These are phyloP conservation scores for Sicyos edulis DNA, from an alignment of 306 rosid species.

Conservation along the genomic window DNA sequence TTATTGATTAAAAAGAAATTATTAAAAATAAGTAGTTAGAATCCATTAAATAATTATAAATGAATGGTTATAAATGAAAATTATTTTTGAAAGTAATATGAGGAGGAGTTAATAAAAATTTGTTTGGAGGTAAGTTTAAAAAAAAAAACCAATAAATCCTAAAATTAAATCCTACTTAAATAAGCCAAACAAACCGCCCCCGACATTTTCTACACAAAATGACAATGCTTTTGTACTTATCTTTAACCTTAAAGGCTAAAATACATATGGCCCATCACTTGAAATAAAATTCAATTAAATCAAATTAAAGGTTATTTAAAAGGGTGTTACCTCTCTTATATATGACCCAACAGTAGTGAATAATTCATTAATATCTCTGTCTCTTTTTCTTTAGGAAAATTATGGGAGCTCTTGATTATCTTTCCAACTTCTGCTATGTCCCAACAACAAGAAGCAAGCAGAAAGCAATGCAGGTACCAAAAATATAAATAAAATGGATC, in stretches of 20 bases:
- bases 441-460: constrained; percentile 47
- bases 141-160: too few species aligned
- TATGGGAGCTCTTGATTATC: constrained; percentile 85
- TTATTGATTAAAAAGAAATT: too few species aligned
- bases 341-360: neutral
- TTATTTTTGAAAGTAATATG: too few species aligned
- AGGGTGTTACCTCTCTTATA: constrained; percentile 1
- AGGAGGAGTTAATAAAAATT: too few species aligned
- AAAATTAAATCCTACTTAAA: too few species aligned
- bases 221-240: constrained; percentile 11
- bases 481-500: too few species aligned
- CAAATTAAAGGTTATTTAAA: constrained; percentile 8
- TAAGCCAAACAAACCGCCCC: too few species aligned
- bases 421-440: constrained; percentile 59
- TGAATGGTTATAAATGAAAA: too few species aligned
- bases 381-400: constrained; percentile 19
- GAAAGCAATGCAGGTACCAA: constrained; percentile 78
- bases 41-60: too few species aligned
- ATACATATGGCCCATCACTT: neutral
- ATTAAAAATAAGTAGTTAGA: too few species aligned
- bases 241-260: constrained; percentile 3
- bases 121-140: too few species aligned
- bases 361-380: neutral
- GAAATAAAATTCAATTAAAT: neutral
- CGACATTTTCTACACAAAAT: neutral